Evolutionary conservation across 2,329 filamentous ascomycete species (phyloP), one percentile per base, ranked within the genome.

Genomic region (Celoporthe dispersa): DNA sequence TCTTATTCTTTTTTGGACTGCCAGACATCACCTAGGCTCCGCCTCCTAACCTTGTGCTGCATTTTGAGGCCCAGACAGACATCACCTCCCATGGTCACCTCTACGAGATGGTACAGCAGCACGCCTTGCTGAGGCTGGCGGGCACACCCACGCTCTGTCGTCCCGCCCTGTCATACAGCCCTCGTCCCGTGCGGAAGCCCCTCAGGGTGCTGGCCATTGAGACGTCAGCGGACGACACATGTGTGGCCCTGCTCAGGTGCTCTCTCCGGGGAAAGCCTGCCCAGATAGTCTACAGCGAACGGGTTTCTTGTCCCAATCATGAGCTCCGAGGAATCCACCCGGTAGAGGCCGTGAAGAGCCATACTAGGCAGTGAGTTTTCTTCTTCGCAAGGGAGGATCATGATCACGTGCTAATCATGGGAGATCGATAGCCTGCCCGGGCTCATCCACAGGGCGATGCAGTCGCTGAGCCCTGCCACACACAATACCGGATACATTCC

Each of bases 151-250:
- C 33, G 7, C 31, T 63, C 19, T 12, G 35, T 31, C 16, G 44
- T 33, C 16, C 37, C 44, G 41, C 12, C 6, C 7, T 25, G 5
- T 35, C 16, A n/a, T 9, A 28, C 6, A 12, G 3, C 37, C 19
- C 39, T 25, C 37, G n/a, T 8, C 16, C 5, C 16, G 8, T 7
- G 22, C 28, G 7, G 55, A 25, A 28, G n/a, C 48, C 2, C 33
- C 9, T 67, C 25, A 67, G 31, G 51, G 62, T 64, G 14, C 86
- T 95, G 64, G 92, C 92, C 66, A 94, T 96, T 77, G 93, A 96
- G 79, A 92, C 91, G 12, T 94, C 92, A 2, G 96, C 95, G 85
- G 95, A 98, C 81, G 95, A 98, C 82, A 97, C 94, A 0, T 94
- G 92, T 70, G 94, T 98, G 28, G 92, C 95, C 39, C 81, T 98